These are phyloP conservation scores for Arxiozyma telluris DNA, from an alignment of 1,139 yeast species.

Conservation along the genomic window DNA sequence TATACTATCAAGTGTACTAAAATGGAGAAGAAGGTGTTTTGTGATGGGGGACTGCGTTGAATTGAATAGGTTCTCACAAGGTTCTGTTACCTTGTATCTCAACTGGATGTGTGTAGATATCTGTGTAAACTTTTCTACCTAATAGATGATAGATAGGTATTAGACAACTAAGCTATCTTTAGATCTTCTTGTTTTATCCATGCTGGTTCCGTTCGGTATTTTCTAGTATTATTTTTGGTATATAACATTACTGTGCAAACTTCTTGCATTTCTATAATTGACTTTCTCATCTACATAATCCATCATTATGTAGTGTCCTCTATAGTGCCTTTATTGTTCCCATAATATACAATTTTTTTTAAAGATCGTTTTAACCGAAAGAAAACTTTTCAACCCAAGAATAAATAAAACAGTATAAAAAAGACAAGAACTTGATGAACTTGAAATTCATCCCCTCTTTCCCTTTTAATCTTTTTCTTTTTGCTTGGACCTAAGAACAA, in stretches of 20 bases:
- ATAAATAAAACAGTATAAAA: neutral
- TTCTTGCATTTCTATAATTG: no score
- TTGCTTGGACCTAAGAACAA: neutral
- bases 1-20: neutral
- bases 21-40: no score
- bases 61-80: neutral
- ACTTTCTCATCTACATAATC: no score
- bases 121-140: neutral
- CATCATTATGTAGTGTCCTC: no score
- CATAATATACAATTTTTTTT: no score
- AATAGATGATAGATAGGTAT: neutral
- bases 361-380: neutral
- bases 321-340: no score
- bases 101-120: no score
- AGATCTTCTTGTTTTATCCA: neutral
- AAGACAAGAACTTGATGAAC: no score
- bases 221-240: neutral
- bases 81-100: neutral
- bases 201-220: no score
- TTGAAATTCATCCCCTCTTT: neutral
- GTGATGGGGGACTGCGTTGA: neutral
- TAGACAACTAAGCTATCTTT: neutral
- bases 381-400: neutral
- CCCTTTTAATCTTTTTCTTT: neutral
- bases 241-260: neutral